Evolutionary conservation across 805 yeast species (phyloP).

Genomic region (Zygotorulaspora danielsina): DNA sequence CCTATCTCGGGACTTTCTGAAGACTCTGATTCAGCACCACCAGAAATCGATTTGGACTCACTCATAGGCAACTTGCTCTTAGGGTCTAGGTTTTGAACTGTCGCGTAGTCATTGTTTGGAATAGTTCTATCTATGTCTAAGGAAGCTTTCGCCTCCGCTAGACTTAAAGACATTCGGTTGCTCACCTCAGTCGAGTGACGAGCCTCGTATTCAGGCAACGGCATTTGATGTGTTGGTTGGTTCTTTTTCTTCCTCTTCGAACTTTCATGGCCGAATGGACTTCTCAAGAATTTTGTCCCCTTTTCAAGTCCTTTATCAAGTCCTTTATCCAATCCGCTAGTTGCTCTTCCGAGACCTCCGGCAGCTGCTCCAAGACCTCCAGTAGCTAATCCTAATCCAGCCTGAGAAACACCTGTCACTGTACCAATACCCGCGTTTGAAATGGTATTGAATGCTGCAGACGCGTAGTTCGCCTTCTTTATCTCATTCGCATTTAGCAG

Average conservation of each 20-base stretch:
- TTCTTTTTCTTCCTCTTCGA: constrained; percentile 7
- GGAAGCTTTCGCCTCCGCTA: constrained; percentile 16
- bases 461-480: constrained; percentile 26
- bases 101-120: constrained; percentile 31
- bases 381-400: constrained; percentile 38
- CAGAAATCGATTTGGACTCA: constrained; percentile 14
- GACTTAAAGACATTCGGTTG: constrained; percentile 7
- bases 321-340: constrained; percentile 48
- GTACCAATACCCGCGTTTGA: constrained; percentile 40
- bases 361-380: constrained; percentile 11
- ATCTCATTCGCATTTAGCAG: constrained; percentile 39
- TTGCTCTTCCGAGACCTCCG: constrained; percentile 37
- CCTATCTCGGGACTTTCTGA: constrained; percentile 20
- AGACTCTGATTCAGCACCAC: constrained; percentile 2
- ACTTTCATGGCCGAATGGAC: constrained; percentile 16
- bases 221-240: neutral
- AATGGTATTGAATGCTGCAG: constrained; percentile 41
- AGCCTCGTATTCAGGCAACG: constrained; percentile 2
- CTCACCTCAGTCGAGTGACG: constrained; percentile 5
- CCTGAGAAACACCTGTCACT: constrained; percentile 37
- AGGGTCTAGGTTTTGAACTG: constrained; percentile 20
- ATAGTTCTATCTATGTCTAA: constrained; percentile 27
- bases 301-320: constrained; percentile 35
- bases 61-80: constrained; percentile 14
- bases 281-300: constrained; percentile 37